These are phyloP conservation scores for Saccharomyces hybrid DNA, from an alignment of 1,139 yeast species.

Conservation along the genomic window DNA sequence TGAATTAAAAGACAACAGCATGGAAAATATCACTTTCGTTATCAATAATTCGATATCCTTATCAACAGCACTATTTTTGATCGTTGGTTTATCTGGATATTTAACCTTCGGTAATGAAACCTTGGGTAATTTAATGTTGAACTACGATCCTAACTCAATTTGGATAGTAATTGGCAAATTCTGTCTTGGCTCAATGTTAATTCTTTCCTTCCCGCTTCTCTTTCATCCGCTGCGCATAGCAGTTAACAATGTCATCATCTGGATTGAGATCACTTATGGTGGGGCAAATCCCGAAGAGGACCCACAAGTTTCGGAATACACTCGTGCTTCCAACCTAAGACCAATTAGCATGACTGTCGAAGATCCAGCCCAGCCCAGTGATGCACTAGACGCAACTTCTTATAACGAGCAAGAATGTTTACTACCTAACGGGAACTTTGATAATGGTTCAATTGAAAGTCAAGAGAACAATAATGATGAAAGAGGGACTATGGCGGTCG, in stretches of 20 bases:
- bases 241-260: constrained; percentile 61
- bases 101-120: constrained; percentile 75
- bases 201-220: constrained; percentile 85
- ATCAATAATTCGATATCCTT: constrained; percentile 49
- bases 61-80: constrained; percentile 49
- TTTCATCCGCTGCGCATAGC: constrained; percentile 89
- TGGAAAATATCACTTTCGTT: constrained; percentile 45
- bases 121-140: constrained; percentile 72
- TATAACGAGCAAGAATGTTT: neutral
- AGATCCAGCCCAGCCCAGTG: constrained; percentile 5
- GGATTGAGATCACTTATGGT: constrained; percentile 32
- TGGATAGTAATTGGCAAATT: constrained; percentile 54
- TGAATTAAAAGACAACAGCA: constrained; percentile 57
- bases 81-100: constrained; percentile 80
- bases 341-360: constrained; percentile 17
- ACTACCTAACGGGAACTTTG: neutral
- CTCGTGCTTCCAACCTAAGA: constrained; percentile 1
- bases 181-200: constrained; percentile 72
- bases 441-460: neutral
- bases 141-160: constrained; percentile 37
- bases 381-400: neutral
- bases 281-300: constrained; percentile 1
- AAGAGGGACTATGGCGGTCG: neutral
- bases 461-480: neutral
- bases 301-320: neutral